These are phyloP conservation scores for Wickerhamomyces tratensis DNA, from an alignment of 805 yeast genomes.

Conservation along the genomic window DNA sequence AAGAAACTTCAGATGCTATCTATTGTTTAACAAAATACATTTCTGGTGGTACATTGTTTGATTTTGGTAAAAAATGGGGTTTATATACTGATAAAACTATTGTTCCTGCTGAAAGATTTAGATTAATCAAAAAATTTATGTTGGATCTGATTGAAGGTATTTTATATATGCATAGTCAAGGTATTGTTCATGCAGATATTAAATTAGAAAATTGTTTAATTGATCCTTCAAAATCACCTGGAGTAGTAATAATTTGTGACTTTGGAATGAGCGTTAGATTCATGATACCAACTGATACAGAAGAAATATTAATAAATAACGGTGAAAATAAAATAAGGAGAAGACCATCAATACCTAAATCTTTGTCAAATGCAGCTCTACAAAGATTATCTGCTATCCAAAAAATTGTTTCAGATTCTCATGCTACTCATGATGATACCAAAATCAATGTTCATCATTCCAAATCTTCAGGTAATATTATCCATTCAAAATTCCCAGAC, in stretches of 20 bases:
- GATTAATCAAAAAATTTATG: constrained; percentile 26
- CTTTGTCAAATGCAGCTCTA: constrained; percentile 19
- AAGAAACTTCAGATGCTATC: constrained; percentile 50
- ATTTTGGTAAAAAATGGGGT: constrained; percentile 65
- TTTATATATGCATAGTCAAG: constrained; percentile 51
- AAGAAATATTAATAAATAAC: constrained; percentile 18
- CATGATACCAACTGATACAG: constrained; percentile 6
- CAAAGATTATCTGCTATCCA: constrained; percentile 5
- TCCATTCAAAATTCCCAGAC: constrained; percentile 3
- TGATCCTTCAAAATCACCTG: constrained; percentile 31
- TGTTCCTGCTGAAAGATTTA: constrained; percentile 24
- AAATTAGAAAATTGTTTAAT: constrained; percentile 65
- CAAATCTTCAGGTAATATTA: not conserved
- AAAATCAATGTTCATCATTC: constrained; percentile 3
- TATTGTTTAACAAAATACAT: constrained; percentile 66
- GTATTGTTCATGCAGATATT: constrained; percentile 66
- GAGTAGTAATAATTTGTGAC: constrained; percentile 59
- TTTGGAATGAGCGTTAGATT: constrained; percentile 66
- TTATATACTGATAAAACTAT: constrained; percentile 22
- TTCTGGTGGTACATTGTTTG: constrained; percentile 75
- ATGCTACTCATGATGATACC: constrained; percentile 22
- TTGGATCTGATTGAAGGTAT: constrained; percentile 52
- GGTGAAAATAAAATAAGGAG: constrained; percentile 6
- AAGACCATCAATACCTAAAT: constrained; percentile 24
- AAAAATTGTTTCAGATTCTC: constrained; percentile 18